Percentiles rank a stretch among this genome's conserved stretches.
These are phyloP conservation scores for Hyphodiscus sp. DNA, from an alignment of 2,329 filamentous ascomycete genomes.

Conservation along the genomic window DNA sequence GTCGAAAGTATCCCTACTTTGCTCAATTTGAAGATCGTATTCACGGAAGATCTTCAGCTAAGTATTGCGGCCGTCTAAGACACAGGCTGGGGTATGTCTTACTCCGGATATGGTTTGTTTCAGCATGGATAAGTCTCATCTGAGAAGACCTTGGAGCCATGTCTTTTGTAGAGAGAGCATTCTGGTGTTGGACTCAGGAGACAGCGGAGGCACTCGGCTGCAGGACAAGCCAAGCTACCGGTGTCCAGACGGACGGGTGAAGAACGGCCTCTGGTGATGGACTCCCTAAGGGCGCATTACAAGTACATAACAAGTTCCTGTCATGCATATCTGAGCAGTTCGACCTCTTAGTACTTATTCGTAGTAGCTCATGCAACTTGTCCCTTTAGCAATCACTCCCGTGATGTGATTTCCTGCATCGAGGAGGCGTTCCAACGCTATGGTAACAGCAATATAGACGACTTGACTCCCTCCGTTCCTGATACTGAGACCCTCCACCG, in stretches of 20 bases:
- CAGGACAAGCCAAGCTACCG: background rate
- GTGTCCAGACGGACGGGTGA: background rate
- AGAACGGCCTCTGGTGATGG: background rate
- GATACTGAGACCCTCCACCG: background rate
- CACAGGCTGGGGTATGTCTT: background rate
- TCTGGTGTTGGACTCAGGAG: no score
- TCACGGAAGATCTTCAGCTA: background rate
- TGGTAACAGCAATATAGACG: background rate
- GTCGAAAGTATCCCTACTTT: background rate
- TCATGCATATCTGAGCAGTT: no score
- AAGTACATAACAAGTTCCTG: background rate
- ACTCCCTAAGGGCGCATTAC: background rate
- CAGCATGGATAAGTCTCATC: background rate
- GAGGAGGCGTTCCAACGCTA: background rate
- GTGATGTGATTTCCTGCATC: background rate
- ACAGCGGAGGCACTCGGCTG: no score
- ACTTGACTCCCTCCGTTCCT: background rate
- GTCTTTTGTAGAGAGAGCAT: no score
- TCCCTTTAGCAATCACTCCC: background rate
- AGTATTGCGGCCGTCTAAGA: background rate
- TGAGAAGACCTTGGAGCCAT: no score
- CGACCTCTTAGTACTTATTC: no score
- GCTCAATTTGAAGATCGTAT: background rate
- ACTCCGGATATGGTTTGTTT: background rate
- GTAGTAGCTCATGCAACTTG: background rate